phyloP scores from a whole-genome alignment of 2,329 filamentous ascomycete species.

The Cordyceps cicadae region DNA sequence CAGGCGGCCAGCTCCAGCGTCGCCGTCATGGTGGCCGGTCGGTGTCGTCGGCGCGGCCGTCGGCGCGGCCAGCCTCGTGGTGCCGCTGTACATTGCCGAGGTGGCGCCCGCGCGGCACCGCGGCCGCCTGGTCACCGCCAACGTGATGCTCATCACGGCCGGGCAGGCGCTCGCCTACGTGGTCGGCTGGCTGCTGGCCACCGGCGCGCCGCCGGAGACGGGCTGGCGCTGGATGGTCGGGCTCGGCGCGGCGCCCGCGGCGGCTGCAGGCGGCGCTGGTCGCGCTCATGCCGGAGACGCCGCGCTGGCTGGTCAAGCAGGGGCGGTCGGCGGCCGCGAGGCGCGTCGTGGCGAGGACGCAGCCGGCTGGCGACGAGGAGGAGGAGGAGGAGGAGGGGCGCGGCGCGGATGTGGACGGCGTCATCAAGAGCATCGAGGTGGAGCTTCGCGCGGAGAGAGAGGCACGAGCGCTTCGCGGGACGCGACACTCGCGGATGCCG shows the following conservation, averaged over 20 bases:
- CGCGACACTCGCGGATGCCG: slow-evolving; percentile 20
- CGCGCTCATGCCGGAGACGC: slow-evolving; percentile 74
- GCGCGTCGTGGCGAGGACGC: slow-evolving; percentile 56
- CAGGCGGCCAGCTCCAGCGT: slow-evolving; percentile 56
- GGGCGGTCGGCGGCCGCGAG: slow-evolving; percentile 55
- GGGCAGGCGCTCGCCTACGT: slow-evolving; percentile 87
- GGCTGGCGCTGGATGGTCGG: slow-evolving; percentile 94
- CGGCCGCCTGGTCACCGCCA: slow-evolving; percentile 73
- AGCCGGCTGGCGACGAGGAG: slow-evolving; percentile 33
- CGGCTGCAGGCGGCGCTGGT: slow-evolving; percentile 61
- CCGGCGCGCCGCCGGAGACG: slow-evolving; percentile 38
- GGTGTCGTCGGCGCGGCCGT: slow-evolving; percentile 66
- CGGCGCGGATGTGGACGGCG: slow-evolving; percentile 42
- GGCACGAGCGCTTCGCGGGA: slow-evolving; percentile 29
- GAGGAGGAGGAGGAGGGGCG: slow-evolving; percentile 25
- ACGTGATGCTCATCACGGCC: slow-evolving; percentile 73
- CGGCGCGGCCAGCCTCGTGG: slow-evolving; percentile 70
- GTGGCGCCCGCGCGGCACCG: slow-evolving; percentile 68
- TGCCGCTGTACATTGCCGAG: slow-evolving; percentile 83
- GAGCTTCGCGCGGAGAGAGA: slow-evolving; percentile 67
- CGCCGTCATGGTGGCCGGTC: slow-evolving; percentile 55
- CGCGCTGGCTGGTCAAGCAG: slow-evolving; percentile 73
- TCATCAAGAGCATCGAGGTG: slow-evolving; percentile 61
- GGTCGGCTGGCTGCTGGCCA: slow-evolving; percentile 66
- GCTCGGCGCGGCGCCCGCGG: slow-evolving; percentile 68